phyloP scores from a whole-genome alignment of 2,329 filamentous ascomycete species.

The Cladosporium colombiae region DNA sequence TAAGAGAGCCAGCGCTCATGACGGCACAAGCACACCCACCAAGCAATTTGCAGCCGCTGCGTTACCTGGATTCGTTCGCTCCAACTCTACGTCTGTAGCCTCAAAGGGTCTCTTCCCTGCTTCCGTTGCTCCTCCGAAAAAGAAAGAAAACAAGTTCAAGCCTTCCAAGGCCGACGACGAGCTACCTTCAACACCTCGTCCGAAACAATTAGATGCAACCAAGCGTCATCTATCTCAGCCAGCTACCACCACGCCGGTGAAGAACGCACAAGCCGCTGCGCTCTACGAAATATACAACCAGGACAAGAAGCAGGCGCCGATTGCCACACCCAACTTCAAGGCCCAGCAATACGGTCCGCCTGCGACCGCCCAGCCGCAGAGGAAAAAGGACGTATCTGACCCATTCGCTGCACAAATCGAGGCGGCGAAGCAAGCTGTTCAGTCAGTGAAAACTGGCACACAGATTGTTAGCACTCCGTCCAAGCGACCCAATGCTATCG shows the following conservation, averaged over 20 bases:
- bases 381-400: constrained; percentile 2
- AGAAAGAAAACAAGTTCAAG: constrained; percentile 16
- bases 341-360: constrained; percentile 11
- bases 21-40: constrained; percentile 17
- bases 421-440: constrained; percentile 15
- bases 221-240: constrained; percentile 15
- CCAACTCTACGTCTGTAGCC: background rate
- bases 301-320: constrained; percentile 2
- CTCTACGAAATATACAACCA: constrained; percentile 18
- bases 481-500: constrained; percentile 30
- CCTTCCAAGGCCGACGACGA: constrained; percentile 6
- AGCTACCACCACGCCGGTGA: constrained; percentile 14
- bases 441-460: constrained; percentile 17
- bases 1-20: constrained; percentile 39
- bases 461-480: constrained; percentile 17
- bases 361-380: constrained; percentile 9
- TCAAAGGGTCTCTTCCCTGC: constrained; percentile 12
- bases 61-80: constrained; percentile 6
- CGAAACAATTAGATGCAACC: constrained; percentile 11
- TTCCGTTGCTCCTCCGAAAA: constrained; percentile 17
- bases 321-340: constrained; percentile 18
- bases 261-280: constrained; percentile 11
- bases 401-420: constrained; percentile 3
- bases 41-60: background rate
- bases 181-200: constrained; percentile 2